Evolutionary conservation across 331 rosid species (phyloP).

Genomic region (Quercus phellos): DNA sequence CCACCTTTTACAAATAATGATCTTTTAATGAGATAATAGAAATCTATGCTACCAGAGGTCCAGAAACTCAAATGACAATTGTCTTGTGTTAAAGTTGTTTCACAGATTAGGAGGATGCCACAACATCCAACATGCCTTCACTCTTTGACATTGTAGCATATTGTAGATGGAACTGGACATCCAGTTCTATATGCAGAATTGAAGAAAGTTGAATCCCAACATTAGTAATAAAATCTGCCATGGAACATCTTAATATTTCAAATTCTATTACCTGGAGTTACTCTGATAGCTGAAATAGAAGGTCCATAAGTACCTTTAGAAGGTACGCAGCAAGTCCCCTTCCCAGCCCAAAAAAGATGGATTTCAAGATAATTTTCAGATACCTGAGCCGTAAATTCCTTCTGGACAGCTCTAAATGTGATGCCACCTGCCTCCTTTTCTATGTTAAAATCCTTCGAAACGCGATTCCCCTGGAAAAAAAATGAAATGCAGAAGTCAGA

Average conservation of each 20-base stretch:
- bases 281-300: constrained; percentile 68
- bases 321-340: constrained; percentile 86
- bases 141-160: not conserved
- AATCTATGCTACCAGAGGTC: not conserved
- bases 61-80: not conserved
- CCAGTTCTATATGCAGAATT: not conserved
- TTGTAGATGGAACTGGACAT: not conserved
- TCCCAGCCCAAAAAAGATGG: constrained; percentile 90
- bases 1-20: not conserved
- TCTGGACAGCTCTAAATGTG: constrained; percentile 35
- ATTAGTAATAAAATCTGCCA: not conserved
- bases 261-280: constrained; percentile 53
- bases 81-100: not conserved
- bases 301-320: constrained; percentile 66
- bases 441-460: constrained; percentile 58
- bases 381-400: constrained; percentile 39
- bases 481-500: not conserved
- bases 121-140: not conserved
- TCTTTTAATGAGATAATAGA: not conserved
- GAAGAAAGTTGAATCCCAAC: not conserved
- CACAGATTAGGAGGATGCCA: too few species aligned
- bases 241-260: not conserved
- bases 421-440: constrained; percentile 53
- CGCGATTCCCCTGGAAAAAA: constrained; percentile 46
- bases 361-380: constrained; percentile 60